Conservation (phyloP, 108 stramenopile species). For the Stephanodiscus triporus region DNA sequence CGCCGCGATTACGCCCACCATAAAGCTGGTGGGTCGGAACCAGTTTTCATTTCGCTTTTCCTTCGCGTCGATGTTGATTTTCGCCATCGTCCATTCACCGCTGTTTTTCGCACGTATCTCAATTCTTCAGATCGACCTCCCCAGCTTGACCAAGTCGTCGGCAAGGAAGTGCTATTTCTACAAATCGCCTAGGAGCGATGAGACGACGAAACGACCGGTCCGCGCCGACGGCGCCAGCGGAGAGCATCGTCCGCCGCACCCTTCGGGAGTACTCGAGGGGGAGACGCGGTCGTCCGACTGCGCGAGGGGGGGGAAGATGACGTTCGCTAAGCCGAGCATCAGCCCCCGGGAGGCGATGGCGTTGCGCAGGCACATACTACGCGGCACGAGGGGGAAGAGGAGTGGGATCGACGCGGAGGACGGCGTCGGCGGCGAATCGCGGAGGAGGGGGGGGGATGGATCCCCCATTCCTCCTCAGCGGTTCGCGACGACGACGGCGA, state of each 20-base stretch:
- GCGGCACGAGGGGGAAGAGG: neutral
- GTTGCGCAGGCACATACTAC: neutral
- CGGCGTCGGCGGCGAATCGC: neutral
- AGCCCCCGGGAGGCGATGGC: constrained; percentile 3
- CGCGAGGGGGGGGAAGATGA: neutral
- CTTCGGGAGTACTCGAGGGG: neutral
- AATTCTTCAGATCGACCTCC: neutral
- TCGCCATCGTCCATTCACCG: neutral
- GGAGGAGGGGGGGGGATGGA: constrained; percentile 1
- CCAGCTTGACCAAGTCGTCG: constrained; percentile 12
- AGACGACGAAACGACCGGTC: neutral
- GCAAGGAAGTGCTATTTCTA: constrained; percentile 23
- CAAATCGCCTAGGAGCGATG: constrained; percentile 5
- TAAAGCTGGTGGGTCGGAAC: neutral
- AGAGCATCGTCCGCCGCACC: neutral
- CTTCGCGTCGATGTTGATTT: too few species aligned
- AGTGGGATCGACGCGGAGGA: neutral
- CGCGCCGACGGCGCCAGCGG: neutral
- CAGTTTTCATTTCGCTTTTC: neutral
- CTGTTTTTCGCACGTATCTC: neutral
- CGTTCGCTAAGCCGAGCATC: neutral
- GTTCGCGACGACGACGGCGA: neutral
- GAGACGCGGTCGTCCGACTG: neutral
- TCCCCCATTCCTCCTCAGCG: neutral
- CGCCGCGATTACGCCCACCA: neutral